phyloP scores from a whole-genome alignment of 495 filamentous ascomycete genomes.

The Aspergillus taichungensis region DNA sequence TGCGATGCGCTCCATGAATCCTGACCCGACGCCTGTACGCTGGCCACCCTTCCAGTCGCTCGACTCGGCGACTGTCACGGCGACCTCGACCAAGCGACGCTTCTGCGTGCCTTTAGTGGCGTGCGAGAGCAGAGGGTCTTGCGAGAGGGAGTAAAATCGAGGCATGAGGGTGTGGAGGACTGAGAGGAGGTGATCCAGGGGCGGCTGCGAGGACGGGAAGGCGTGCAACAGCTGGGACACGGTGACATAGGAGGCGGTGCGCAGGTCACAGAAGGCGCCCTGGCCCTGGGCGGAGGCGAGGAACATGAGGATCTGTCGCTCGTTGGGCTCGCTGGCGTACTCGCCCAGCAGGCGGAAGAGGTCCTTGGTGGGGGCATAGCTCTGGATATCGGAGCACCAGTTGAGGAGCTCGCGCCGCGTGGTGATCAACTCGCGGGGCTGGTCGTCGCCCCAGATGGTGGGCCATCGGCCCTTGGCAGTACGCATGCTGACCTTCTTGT shows the following conservation, averaged over 20 bases:
- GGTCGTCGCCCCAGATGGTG: constrained; percentile 94
- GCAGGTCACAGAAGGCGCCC: constrained; percentile 87
- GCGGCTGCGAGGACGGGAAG: constrained; percentile 85
- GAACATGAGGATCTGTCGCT: constrained; percentile 80
- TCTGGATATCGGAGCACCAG: constrained; percentile 93
- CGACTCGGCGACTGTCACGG: constrained; percentile 86
- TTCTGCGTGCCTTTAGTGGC: constrained; percentile 55
- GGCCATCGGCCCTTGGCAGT: constrained; percentile 86
- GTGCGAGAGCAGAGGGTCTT: constrained; percentile 82
- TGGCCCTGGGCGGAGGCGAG: constrained; percentile 87
- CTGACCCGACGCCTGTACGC: constrained; percentile 66
- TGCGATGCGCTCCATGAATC: constrained; percentile 80
- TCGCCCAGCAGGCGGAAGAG: constrained; percentile 83
- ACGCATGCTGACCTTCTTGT: constrained; percentile 67
- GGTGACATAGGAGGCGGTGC: constrained; percentile 78
- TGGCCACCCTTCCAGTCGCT: constrained; percentile 63
- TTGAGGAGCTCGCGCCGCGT: constrained; percentile 85
- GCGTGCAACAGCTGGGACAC: constrained; percentile 79
- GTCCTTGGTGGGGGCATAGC: constrained; percentile 80
- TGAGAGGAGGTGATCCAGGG: constrained; percentile 70
- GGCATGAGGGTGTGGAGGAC: constrained; percentile 85
- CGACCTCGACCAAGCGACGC: constrained; percentile 84
- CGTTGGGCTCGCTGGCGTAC: constrained; percentile 65
- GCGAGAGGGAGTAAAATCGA: constrained; percentile 94
- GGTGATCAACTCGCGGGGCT: constrained; percentile 71